These are phyloP conservation scores for Pisolithus tinctorius DNA, from an alignment of 768 basidiomycete species.

Conservation along the genomic window DNA sequence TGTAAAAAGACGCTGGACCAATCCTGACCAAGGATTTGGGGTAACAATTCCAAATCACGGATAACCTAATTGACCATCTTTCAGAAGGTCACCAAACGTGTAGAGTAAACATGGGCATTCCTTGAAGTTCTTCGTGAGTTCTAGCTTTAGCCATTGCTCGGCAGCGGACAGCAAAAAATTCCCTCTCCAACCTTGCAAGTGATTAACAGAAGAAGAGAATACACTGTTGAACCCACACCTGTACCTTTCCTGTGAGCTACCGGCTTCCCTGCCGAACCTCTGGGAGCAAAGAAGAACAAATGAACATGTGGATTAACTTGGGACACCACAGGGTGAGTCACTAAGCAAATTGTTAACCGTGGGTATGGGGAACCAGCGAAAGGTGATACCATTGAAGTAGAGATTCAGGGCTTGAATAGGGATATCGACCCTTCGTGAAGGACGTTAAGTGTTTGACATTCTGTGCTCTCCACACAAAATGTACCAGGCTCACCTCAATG, in stretches of 20 bases:
- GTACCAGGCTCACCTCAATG: conserved; percentile 50
- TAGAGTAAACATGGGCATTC: conserved; percentile 22
- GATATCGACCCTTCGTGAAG: conserved; percentile 72
- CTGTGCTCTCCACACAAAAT: not conserved
- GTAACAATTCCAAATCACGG: conserved; percentile 90
- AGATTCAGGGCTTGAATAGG: conserved; percentile 82
- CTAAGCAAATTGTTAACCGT: conserved; percentile 30
- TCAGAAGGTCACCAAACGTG: not conserved
- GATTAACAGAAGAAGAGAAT: not conserved
- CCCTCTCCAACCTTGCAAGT: conserved; percentile 75
- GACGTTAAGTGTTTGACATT: not conserved
- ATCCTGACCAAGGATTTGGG: conserved; percentile 88
- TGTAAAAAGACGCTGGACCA: conserved; percentile 97
- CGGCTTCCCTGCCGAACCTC: conserved; percentile 85
- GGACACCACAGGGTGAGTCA: conserved; percentile 89
- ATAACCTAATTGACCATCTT: conserved; percentile 52
- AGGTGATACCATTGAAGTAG: conserved; percentile 70
- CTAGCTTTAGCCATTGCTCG: conserved; percentile 93
- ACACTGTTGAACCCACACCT: conserved; percentile 36
- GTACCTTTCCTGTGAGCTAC: conserved; percentile 93
- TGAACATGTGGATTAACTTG: conserved; percentile 93
- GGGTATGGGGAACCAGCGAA: not conserved
- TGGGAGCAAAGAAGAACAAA: conserved; percentile 89
- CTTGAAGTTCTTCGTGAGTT: conserved; percentile 95
- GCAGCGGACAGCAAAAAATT: conserved; percentile 89